phyloP scores from a whole-genome alignment of 345 rosid genomes.

The Eucalyptus cloeziana region DNA sequence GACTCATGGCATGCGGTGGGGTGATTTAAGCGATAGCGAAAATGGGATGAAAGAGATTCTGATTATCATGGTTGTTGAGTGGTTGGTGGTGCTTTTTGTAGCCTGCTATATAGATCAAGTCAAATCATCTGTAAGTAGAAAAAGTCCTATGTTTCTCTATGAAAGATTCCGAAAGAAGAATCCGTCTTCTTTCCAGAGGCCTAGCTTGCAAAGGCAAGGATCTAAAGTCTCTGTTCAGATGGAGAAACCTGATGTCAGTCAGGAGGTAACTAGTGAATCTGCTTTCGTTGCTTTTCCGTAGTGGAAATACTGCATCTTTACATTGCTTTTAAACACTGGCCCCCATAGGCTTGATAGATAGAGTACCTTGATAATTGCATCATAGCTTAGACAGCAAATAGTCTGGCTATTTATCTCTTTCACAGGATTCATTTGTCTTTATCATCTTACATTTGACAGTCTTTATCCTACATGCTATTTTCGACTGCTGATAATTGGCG shows the following conservation, averaged over 20 bases:
- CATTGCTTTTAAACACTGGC: not conserved
- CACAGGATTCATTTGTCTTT: not conserved
- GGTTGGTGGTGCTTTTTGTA: constrained; percentile 45
- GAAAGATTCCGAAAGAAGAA: constrained; percentile 20
- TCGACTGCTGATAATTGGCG: not conserved
- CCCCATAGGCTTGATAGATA: not conserved
- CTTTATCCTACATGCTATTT: not conserved
- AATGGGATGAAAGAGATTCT: constrained; percentile 58
- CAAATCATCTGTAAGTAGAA: constrained; percentile 39
- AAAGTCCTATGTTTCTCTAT: constrained; percentile 39
- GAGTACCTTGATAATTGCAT: not conserved
- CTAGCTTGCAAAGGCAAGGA: constrained; percentile 46
- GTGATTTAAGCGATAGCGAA: constrained; percentile 33
- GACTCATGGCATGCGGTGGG: constrained; percentile 68
- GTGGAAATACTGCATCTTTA: not conserved
- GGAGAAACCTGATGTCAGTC: constrained; percentile 72
- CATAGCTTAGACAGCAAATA: not conserved
- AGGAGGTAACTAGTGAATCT: constrained; percentile 47
- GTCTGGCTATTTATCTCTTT: not conserved
- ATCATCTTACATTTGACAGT: not conserved
- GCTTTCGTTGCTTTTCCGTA: not conserved
- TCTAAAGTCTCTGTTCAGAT: constrained; percentile 51
- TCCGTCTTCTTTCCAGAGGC: constrained; percentile 20
- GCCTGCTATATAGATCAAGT: constrained; percentile 72
- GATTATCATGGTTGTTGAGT: constrained; percentile 56